Evolutionary conservation across 2,329 filamentous ascomycete species (phyloP).

Genomic region (Arthroderma uncinatum): DNA sequence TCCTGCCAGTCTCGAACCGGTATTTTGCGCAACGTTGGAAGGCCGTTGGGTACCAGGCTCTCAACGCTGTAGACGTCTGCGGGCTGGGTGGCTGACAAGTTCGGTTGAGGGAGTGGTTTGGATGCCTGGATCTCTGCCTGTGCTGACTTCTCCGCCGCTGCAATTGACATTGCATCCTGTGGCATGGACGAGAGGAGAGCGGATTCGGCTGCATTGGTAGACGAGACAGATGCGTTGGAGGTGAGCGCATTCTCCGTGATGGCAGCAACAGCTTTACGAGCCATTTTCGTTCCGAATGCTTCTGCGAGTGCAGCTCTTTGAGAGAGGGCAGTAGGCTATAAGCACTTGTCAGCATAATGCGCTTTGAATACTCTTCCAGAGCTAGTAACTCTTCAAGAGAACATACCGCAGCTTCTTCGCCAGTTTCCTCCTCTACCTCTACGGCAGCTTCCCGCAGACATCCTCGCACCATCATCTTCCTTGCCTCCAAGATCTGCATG

Average conservation of each 20-base stretch:
- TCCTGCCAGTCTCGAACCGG: conserved; percentile 36
- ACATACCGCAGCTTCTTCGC: conserved; percentile 13
- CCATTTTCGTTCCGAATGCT: conserved; percentile 42
- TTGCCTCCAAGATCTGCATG: conserved; percentile 45
- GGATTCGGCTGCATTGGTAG: conserved; percentile 30
- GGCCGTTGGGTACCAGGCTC: conserved; percentile 32
- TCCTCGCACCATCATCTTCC: conserved; percentile 45
- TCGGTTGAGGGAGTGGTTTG: conserved; percentile 36
- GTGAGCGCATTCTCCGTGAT: conserved; percentile 39
- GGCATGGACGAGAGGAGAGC: conserved; percentile 36
- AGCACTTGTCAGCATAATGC: background rate
- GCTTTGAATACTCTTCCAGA: background rate
- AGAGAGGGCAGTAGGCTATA: conserved; percentile 28
- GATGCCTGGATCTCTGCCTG: conserved; percentile 36
- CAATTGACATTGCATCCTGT: conserved; percentile 23
- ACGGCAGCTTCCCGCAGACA: conserved; percentile 27
- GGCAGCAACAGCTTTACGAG: conserved; percentile 38
- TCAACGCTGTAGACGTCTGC: conserved; percentile 37
- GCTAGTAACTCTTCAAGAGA: background rate
- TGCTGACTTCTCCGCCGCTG: conserved; percentile 24
- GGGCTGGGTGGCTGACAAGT: conserved; percentile 35
- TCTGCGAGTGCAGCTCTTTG: conserved; percentile 36
- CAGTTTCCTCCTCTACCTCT: conserved; percentile 22
- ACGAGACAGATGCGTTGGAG: conserved; percentile 28
- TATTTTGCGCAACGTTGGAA: conserved; percentile 32